Base-by-base conservation (phyloP, 371 early-diverging fungal species). In the Mortierella sp. region DNA sequence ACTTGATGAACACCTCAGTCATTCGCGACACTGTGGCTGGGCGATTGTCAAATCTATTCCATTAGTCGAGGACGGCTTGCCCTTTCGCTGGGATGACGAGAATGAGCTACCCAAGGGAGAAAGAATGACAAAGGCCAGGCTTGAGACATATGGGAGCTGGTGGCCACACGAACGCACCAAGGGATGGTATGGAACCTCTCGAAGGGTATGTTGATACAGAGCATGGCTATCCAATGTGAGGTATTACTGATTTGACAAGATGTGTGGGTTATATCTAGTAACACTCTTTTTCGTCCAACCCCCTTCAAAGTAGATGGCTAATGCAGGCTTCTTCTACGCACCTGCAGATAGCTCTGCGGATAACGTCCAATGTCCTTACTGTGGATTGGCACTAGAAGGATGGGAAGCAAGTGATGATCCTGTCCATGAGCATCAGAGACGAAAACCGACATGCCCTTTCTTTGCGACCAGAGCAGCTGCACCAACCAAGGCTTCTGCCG, bases 361-460 rank as follows among this genome's bases (percentile, higher is more conserved):
- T 53, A 77, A 63, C 45, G 81, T 62, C 2, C 57, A 64, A 22
- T 83, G 84, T 50, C 65, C 77, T 22, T 81, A 82, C 65, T 83
- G 84, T 43, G 41, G 52, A 0, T 31, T 79, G 27, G 62, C 71
- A 14, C 58, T 83, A 50, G 83, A 82, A 44, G 81, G 83, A 16
- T 83, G 84, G 84, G 82, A 82, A 43, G 43, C 67, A 12, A 31
- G 56, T n/a, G 84, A 83, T 57, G 83, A 82, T 41, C 84, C 84
- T 17, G 59, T 67, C 47, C 64, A 80, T 51, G 84, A 80, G 59
- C 80, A 80, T 21, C 60, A 57, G 44, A 67, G 73, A 48, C 58
- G 80, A 45, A 29, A 50, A 2, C 72, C 78, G 14, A 43, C 44
- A 2, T 80, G 80, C 22, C 60, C 73, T 19, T 78, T 80, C 46